phyloP scores from a whole-genome alignment of 2,329 filamentous ascomycete genomes.

The Exophiala viscosa region DNA sequence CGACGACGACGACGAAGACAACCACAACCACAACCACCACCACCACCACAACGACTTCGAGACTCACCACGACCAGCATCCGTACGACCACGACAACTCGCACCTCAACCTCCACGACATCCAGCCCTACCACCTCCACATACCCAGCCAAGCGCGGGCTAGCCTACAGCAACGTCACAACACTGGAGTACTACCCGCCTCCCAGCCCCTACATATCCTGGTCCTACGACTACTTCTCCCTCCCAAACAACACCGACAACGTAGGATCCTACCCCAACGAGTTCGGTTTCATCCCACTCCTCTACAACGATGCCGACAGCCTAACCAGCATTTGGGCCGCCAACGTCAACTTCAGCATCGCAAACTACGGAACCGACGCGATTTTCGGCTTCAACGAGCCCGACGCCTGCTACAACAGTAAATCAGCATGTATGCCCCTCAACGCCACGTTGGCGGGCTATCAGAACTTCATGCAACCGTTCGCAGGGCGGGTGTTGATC shows the following conservation, averaged over 20 bases:
- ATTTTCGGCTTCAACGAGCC: conserved; percentile 48
- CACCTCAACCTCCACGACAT: conserved; percentile 1
- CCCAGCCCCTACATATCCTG: conserved; percentile 33
- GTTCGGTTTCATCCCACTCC: conserved; percentile 47
- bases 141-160: conserved; percentile 32
- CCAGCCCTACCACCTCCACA: neutral
- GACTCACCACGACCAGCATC: neutral
- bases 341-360: conserved; percentile 39
- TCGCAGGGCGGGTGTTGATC: conserved; percentile 37
- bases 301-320: conserved; percentile 53
- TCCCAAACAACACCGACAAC: conserved; percentile 32
- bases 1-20: neutral
- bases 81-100: neutral
- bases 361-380: conserved; percentile 35
- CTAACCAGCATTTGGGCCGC: conserved; percentile 37
- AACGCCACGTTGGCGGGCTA: conserved; percentile 35
- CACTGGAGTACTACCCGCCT: conserved; percentile 17
- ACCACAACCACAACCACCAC: neutral
- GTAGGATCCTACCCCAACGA: conserved; percentile 35
- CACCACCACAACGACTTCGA: neutral
- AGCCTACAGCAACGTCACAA: conserved; percentile 38
- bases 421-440: conserved; percentile 37
- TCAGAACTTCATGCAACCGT: conserved; percentile 39
- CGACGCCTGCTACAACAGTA: conserved; percentile 35
- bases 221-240: conserved; percentile 44